A percentile compares a stretch with the other conserved stretches of the same genome.
Evolutionary conservation across 2,329 filamentous ascomycete genomes (phyloP).

Genomic region (Hansfordia pulvinata): DNA sequence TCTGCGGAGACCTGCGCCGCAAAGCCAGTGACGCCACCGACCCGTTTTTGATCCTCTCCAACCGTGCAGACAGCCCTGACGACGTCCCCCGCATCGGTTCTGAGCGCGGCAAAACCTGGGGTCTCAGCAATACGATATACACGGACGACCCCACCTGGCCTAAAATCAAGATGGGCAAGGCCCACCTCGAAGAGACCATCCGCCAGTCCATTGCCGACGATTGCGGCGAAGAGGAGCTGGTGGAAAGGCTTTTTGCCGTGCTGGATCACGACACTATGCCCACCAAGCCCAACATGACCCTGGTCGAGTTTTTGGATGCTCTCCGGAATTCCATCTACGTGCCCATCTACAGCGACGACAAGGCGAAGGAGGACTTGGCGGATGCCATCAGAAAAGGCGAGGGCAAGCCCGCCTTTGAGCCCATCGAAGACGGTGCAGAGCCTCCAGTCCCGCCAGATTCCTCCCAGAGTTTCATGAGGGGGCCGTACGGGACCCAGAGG

Average conservation of each 20-base stretch:
- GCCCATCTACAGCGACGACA: constrained; percentile 37
- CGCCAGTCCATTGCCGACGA: constrained; percentile 21
- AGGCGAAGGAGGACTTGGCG: constrained; percentile 29
- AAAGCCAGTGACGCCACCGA: constrained; percentile 18
- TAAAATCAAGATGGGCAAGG: constrained; percentile 41
- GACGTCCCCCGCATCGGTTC: constrained; percentile 45
- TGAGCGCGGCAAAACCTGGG: constrained; percentile 37
- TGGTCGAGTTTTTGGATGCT: constrained; percentile 37
- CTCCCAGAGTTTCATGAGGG: constrained; percentile 34
- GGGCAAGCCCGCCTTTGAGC: constrained; percentile 20
- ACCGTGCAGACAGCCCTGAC: constrained; percentile 36
- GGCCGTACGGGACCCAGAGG: constrained; percentile 51
- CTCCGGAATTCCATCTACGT: constrained; percentile 50
- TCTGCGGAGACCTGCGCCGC: constrained; percentile 45
- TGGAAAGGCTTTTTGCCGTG: constrained; percentile 36
- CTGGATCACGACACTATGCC: constrained; percentile 46
- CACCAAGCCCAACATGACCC: constrained; percentile 23
- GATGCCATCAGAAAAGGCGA: constrained; percentile 22
- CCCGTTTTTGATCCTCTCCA: constrained; percentile 47
- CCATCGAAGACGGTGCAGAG: constrained; percentile 19
- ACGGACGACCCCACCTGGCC: constrained; percentile 41
- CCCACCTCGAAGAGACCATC: constrained; percentile 28
- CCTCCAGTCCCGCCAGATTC: constrained; percentile 23
- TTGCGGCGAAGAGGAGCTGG: constrained; percentile 30
- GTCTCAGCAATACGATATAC: constrained; percentile 49